Percentiles rank a stretch among this genome's conserved stretches.
Conservation (phyloP, 768 basidiomycete species). For the Lactifluus hygrophoroides region DNA sequence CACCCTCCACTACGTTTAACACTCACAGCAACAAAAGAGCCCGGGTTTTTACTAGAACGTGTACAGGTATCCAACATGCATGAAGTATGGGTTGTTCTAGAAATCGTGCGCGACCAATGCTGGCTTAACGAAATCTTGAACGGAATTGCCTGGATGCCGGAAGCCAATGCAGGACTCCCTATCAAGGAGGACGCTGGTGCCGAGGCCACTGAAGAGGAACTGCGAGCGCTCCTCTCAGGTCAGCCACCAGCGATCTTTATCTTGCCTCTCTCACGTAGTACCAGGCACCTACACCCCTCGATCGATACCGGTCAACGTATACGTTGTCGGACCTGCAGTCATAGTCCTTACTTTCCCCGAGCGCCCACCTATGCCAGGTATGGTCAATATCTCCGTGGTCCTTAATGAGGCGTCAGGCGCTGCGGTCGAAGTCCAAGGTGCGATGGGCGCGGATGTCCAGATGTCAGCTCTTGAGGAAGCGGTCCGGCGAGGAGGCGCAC, state of each 20-base stretch:
- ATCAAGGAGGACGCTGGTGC: conserved; percentile 25
- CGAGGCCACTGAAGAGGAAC: conserved; percentile 42
- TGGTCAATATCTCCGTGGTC: conserved; percentile 54
- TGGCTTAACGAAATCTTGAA: conserved; percentile 72
- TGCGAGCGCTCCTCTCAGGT: conserved; percentile 61
- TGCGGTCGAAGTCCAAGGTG: conserved; percentile 48
- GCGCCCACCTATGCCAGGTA: conserved; percentile 52
- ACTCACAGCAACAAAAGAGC: conserved; percentile 60
- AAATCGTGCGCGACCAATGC: conserved; percentile 78
- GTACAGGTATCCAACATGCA: conserved; percentile 65
- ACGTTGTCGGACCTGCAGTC: conserved; percentile 38
- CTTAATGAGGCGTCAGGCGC: conserved; percentile 55
- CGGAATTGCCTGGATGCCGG: conserved; percentile 54
- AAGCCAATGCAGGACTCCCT: conserved; percentile 30
- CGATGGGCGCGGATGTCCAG: conserved; percentile 40
- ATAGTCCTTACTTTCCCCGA: conserved; percentile 61
- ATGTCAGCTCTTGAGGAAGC: conserved; percentile 56
- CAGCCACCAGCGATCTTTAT: conserved; percentile 19
- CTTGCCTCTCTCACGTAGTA: not conserved
- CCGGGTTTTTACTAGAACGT: conserved; percentile 64
- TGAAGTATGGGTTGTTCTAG: conserved; percentile 68
- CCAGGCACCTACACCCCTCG: conserved; percentile 45
- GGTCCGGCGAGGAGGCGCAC: conserved; percentile 60
- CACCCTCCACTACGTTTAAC: conserved; percentile 68
- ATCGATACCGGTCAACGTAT: conserved; percentile 68